Conservation (phyloP, 2,329 filamentous ascomycete genomes). For the Aspergillus sergii region DNA sequence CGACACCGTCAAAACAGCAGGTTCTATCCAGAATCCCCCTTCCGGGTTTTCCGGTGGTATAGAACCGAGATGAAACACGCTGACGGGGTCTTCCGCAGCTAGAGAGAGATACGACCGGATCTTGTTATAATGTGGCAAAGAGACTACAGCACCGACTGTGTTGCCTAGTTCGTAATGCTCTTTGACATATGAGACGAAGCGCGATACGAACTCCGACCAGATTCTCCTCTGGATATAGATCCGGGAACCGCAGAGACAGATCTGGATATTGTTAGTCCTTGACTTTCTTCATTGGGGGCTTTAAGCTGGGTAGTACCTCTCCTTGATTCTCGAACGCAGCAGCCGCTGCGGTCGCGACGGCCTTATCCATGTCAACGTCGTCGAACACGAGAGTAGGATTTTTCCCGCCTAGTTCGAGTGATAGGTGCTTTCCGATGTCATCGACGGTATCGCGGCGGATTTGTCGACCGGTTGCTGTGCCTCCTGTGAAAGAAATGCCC, state of each 20-base stretch:
- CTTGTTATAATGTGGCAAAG: constrained; percentile 47
- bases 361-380: constrained; percentile 19
- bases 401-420: constrained; percentile 23
- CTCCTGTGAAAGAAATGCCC: constrained; percentile 23
- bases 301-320: not conserved
- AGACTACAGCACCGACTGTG: constrained; percentile 49
- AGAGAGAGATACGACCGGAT: constrained; percentile 59
- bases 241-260: constrained; percentile 63
- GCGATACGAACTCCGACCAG: constrained; percentile 61
- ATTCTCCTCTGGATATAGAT: constrained; percentile 66
- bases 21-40: constrained; percentile 65
- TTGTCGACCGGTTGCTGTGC: constrained; percentile 18
- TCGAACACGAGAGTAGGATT: constrained; percentile 23
- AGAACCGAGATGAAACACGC: constrained; percentile 58
- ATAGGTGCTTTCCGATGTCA: constrained; percentile 26
- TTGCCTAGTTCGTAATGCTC: constrained; percentile 63
- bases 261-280: constrained; percentile 7
- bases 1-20: constrained; percentile 53
- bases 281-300: not conserved
- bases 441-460: constrained; percentile 23
- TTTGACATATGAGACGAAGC: constrained; percentile 56
- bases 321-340: constrained; percentile 23
- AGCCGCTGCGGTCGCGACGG: constrained; percentile 17
- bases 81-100: constrained; percentile 57
- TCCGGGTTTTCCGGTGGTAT: constrained; percentile 46